These are phyloP conservation scores for Globisporangium recalcitrans DNA, from an alignment of 352 stramenopile genomes.

Conservation along the genomic window DNA sequence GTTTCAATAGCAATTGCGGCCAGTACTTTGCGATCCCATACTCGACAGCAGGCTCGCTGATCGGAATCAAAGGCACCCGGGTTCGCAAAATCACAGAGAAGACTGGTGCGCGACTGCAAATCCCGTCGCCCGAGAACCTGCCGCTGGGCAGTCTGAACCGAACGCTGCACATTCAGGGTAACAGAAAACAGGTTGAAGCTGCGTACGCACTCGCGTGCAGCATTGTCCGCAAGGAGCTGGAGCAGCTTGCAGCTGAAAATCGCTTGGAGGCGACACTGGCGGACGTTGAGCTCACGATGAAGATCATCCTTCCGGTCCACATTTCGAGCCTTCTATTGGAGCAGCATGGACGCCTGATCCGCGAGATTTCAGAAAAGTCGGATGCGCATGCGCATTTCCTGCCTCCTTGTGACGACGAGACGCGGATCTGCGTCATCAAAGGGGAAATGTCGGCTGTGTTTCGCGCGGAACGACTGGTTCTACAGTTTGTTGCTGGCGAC, in stretches of 20 bases:
- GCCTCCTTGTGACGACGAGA: slow-evolving; percentile 29
- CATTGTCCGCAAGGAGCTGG: slow-evolving; percentile 21
- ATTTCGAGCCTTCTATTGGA: slow-evolving; percentile 50
- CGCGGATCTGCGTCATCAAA: slow-evolving; percentile 46
- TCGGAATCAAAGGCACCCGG: slow-evolving; percentile 36
- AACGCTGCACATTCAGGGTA: slow-evolving; percentile 61
- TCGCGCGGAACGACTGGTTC: slow-evolving; percentile 45
- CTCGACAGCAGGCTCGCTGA: slow-evolving; percentile 38
- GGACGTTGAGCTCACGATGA: slow-evolving; percentile 33
- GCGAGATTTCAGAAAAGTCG: slow-evolving; percentile 47
- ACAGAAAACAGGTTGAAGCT: slow-evolving; percentile 34
- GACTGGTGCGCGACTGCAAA: slow-evolving; percentile 52
- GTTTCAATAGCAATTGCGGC: slow-evolving; percentile 27
- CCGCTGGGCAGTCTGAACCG: slow-evolving; percentile 58
- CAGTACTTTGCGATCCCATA: slow-evolving; percentile 70
- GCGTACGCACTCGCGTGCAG: slow-evolving; percentile 27
- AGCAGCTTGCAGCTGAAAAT: slow-evolving; percentile 29
- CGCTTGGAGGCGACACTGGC: background rate
- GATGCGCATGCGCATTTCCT: slow-evolving; percentile 47
- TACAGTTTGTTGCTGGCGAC: slow-evolving; percentile 58
- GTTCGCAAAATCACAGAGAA: slow-evolving; percentile 38
- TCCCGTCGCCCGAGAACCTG: slow-evolving; percentile 42
- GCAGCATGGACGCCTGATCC: slow-evolving; percentile 41
- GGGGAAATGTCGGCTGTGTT: slow-evolving; percentile 48
- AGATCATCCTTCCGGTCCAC: slow-evolving; percentile 37